Conservation (phyloP, 2,329 filamentous ascomycete species). For the Cercospora zeae-maydis region DNA sequence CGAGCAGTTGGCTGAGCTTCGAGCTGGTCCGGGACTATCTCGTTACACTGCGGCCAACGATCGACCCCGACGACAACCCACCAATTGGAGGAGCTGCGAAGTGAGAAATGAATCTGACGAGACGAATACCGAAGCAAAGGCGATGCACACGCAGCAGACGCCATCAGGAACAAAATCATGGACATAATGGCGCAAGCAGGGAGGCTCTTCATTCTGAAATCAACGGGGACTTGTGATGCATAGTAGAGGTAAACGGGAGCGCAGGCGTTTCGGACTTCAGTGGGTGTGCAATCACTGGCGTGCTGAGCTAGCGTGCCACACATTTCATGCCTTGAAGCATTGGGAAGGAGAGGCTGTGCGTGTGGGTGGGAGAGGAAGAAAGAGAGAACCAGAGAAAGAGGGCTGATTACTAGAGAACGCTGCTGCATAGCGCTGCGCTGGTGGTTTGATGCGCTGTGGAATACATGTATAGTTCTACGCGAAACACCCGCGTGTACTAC, state of each 20-base stretch:
- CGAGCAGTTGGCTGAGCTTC: constrained; percentile 96
- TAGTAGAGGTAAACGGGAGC: neutral
- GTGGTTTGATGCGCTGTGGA: neutral
- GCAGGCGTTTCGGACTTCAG: constrained; percentile 5
- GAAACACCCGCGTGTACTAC: neutral
- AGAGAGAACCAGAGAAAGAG: neutral
- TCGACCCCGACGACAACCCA: constrained; percentile 15
- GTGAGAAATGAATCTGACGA: neutral
- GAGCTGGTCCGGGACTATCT: constrained; percentile 89
- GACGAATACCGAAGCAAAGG: neutral
- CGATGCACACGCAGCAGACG: neutral
- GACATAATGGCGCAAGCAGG: neutral
- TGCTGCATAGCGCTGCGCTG: constrained; percentile 5
- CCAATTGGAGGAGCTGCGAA: constrained; percentile 13
- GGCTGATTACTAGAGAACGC: neutral
- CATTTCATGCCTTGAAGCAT: neutral
- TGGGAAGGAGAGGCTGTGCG: neutral
- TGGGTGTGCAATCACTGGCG: neutral
- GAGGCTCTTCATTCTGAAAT: neutral
- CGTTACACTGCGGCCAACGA: constrained; percentile 41
- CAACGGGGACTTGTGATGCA: neutral
- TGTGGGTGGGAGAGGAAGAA: neutral
- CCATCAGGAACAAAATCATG: neutral
- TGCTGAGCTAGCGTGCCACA: neutral
- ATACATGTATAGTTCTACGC: constrained; percentile 8